Evolutionary conservation across 2,329 filamentous ascomycete genomes (phyloP).

Genomic region (Cadophora sp.): DNA sequence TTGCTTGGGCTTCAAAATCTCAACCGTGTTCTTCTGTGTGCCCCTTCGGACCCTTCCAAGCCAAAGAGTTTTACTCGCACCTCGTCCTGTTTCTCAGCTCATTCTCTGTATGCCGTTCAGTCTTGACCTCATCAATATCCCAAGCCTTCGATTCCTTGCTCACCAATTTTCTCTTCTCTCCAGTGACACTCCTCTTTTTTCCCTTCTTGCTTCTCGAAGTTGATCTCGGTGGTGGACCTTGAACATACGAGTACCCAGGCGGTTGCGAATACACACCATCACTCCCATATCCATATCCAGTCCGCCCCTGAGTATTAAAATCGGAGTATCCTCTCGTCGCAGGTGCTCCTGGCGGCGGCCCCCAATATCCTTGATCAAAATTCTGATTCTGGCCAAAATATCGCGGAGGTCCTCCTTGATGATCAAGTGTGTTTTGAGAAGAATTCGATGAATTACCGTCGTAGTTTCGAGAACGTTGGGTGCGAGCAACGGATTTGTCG

Average conservation of each 20-base stretch:
- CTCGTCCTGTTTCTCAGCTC: neutral
- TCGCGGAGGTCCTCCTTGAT: neutral
- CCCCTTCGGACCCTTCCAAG: neutral
- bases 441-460: neutral
- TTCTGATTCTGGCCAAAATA: neutral
- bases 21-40: too few relatives aligned
- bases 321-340: neutral
- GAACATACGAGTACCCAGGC: neutral
- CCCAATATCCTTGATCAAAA: neutral
- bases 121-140: neutral
- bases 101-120: neutral
- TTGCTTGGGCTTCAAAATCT: too few relatives aligned
- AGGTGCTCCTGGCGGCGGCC: neutral
- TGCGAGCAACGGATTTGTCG: conserved; percentile 2
- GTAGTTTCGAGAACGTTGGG: neutral
- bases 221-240: neutral
- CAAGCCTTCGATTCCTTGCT: neutral
- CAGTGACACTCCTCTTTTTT: neutral
- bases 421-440: neutral
- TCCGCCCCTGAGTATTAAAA: too few relatives aligned
- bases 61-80: neutral
- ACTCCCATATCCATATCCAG: neutral
- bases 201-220: neutral
- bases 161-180: neutral
- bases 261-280: neutral